A percentile compares a stretch with the other conserved stretches of the same genome.
These are phyloP conservation scores for Darksidea phi DNA, from an alignment of 495 filamentous ascomycete genomes.

Conservation along the genomic window DNA sequence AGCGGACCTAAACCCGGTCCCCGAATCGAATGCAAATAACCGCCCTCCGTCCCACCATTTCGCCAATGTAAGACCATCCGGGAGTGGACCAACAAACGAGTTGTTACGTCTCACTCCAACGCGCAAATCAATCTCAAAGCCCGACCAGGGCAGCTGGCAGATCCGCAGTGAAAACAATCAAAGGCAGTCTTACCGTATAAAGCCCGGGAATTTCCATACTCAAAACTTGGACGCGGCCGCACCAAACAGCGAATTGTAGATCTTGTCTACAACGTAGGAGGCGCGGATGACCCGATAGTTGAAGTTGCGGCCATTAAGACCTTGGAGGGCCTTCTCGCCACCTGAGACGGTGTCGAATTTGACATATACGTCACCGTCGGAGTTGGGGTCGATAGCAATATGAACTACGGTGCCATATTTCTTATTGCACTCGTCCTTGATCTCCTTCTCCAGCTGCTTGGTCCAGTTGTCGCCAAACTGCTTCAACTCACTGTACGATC, in stretches of 20 bases:
- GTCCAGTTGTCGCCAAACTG: conserved; percentile 86
- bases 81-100: no score
- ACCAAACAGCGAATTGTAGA: conserved; percentile 94
- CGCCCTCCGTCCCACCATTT: no score
- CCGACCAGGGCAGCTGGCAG: neutral
- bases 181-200: neutral
- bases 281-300: conserved; percentile 86
- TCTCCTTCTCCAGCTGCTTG: conserved; percentile 92
- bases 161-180: neutral
- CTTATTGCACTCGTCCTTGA: conserved; percentile 85
- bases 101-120: no score
- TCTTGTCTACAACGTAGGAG: conserved; percentile 92
- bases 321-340: conserved; percentile 95
- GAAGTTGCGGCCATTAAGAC: conserved; percentile 94
- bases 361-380: conserved; percentile 90
- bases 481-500: conserved; percentile 12
- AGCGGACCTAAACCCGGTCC: no score
- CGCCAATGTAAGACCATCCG: no score
- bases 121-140: no score
- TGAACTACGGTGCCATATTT: conserved; percentile 99
- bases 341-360: conserved; percentile 95
- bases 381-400: conserved; percentile 91
- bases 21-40: no score
- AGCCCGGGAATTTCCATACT: neutral
- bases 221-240: conserved; percentile 15